These are phyloP conservation scores for Candida chauliodis DNA, from an alignment of 805 yeast genomes.

Conservation along the genomic window DNA sequence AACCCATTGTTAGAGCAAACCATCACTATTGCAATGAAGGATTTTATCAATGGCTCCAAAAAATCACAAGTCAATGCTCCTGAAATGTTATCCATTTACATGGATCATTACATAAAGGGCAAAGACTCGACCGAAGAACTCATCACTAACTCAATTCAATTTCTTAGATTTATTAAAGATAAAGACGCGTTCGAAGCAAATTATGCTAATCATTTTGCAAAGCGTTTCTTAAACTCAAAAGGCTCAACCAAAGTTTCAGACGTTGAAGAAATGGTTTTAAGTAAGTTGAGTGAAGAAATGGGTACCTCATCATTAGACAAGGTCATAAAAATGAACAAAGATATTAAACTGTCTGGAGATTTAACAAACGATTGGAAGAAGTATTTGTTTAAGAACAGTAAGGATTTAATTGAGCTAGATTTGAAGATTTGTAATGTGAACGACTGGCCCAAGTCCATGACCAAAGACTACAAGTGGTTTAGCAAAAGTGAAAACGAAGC, in stretches of 20 bases:
- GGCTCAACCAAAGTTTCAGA: constrained; percentile 39
- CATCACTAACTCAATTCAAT: constrained; percentile 52
- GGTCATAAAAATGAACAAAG: constrained; percentile 84
- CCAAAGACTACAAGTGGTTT: constrained; percentile 37
- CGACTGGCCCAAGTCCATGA: constrained; percentile 46
- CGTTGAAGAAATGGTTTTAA: constrained; percentile 65
- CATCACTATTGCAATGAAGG: constrained; percentile 58
- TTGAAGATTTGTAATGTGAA: constrained; percentile 41
- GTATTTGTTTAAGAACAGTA: constrained; percentile 10
- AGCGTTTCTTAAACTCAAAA: constrained; percentile 52
- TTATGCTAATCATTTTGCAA: constrained; percentile 83
- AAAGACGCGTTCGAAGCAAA: constrained; percentile 84
- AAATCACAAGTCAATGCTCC: constrained; percentile 33
- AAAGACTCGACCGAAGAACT: constrained; percentile 25
- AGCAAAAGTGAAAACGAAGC: constrained; percentile 18
- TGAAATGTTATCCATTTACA: constrained; percentile 36
- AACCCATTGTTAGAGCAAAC: constrained; percentile 50
- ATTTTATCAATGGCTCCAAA: constrained; percentile 52
- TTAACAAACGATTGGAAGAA: constrained; percentile 38
- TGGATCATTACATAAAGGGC: constrained; percentile 36
- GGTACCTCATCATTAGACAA: constrained; percentile 78
- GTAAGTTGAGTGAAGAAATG: constrained; percentile 67
- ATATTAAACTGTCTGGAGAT: constrained; percentile 50
- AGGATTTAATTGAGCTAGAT: constrained; percentile 34
- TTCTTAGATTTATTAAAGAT: constrained; percentile 69